Conservation (phyloP, 495 filamentous ascomycete species). For the Schizothecium vesticola region DNA sequence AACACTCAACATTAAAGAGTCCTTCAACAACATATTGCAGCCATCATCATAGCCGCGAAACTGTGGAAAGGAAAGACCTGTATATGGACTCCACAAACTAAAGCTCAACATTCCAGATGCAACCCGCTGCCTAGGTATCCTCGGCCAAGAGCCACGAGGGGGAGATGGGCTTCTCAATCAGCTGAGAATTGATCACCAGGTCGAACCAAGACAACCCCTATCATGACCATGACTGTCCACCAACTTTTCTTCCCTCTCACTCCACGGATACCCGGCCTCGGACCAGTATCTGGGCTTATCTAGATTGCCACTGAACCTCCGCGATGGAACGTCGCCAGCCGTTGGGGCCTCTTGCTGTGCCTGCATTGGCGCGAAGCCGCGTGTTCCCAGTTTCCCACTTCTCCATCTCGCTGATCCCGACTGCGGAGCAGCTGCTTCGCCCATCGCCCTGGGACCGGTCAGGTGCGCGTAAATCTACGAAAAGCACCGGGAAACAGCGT, state of each 20-base stretch:
- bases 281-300: neutral
- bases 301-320: neutral
- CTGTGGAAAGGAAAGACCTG: no score
- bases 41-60: neutral
- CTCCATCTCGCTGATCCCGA: neutral
- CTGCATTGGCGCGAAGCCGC: neutral
- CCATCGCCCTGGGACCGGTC: neutral
- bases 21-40: neutral
- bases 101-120: neutral
- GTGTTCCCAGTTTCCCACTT: neutral
- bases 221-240: neutral
- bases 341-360: neutral
- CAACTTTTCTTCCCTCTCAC: neutral
- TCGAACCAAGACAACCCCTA: neutral
- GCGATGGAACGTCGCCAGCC: neutral
- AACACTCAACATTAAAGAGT: neutral
- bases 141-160: neutral
- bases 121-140: neutral
- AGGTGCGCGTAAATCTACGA: neutral
- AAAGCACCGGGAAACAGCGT: neutral
- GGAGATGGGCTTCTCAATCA: neutral
- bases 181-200: neutral
- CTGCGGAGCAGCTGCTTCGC: neutral
- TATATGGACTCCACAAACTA: neutral
- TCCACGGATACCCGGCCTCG: neutral